phyloP scores from a whole-genome alignment of 2,329 filamentous ascomycete species.

The Neospermospora avenae region DNA sequence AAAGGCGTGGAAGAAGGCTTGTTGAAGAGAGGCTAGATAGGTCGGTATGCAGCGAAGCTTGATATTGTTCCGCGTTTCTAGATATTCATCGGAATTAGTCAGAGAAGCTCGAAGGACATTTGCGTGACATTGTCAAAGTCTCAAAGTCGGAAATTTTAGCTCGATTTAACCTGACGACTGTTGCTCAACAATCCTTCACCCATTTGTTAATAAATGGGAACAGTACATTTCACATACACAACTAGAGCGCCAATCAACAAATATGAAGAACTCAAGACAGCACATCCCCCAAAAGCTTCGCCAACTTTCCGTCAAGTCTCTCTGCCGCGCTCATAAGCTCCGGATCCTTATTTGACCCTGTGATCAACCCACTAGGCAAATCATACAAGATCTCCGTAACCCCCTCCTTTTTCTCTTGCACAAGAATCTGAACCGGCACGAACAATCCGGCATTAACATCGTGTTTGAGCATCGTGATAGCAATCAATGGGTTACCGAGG shows the following conservation, averaged over 20 bases:
- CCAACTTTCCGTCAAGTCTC: slow-evolving; percentile 21
- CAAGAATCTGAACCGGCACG: slow-evolving; percentile 26
- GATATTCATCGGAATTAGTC: too few relatives aligned
- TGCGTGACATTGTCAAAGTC: too few relatives aligned
- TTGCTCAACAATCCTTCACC: too few relatives aligned
- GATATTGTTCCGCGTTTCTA: too few relatives aligned
- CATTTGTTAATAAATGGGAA: too few relatives aligned
- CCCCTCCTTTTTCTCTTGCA: slow-evolving; percentile 16
- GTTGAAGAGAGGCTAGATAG: background rate
- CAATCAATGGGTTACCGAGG: slow-evolving; percentile 28
- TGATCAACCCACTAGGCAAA: slow-evolving; percentile 23
- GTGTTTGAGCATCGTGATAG: slow-evolving; percentile 26
- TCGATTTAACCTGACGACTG: too few relatives aligned
- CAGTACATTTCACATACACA: too few relatives aligned
- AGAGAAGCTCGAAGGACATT: too few relatives aligned
- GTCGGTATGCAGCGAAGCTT: too few relatives aligned
- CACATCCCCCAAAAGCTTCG: slow-evolving; percentile 10
- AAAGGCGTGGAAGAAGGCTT: slow-evolving; percentile 23
- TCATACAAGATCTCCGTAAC: slow-evolving; percentile 21
- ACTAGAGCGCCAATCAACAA: background rate
- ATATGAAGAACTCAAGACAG: background rate
- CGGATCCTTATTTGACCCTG: slow-evolving; percentile 9
- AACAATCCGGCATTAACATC: slow-evolving; percentile 19
- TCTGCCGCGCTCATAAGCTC: slow-evolving; percentile 15
- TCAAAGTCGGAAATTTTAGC: too few relatives aligned